Conservation (phyloP, 257 asterid genomes). For the Przewalskia tangutica region DNA sequence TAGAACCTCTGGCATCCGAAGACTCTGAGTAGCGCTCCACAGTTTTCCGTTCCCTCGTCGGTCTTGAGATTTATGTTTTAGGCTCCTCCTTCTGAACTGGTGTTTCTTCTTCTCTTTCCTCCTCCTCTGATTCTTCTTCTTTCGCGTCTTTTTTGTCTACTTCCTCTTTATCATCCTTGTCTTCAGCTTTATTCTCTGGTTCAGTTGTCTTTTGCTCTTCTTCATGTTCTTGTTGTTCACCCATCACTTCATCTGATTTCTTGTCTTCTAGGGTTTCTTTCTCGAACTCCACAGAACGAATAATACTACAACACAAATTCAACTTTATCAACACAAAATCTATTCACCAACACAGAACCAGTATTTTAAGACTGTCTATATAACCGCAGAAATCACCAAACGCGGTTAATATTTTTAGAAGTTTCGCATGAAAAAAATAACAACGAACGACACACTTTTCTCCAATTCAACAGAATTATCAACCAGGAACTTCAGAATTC, state of each 20-base stretch:
- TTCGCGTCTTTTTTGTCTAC: not conserved
- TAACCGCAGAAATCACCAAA: no score
- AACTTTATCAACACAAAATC: no score
- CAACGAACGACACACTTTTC: no score
- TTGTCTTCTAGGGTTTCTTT: conserved; percentile 26
- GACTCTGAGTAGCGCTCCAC: conserved; percentile 44
- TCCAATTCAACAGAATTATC: no score
- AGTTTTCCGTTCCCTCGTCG: conserved; percentile 59
- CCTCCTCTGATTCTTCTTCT: not conserved
- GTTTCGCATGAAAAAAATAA: no score
- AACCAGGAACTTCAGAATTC: no score
- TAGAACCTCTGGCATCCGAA: conserved; percentile 21
- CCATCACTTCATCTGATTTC: conserved; percentile 16
- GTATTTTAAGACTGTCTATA: no score
- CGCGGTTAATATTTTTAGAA: no score
- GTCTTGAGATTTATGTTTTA: conserved; percentile 39
- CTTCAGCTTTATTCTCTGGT: no score
- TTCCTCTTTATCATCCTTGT: not conserved
- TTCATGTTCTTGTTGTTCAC: not conserved
- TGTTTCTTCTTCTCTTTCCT: not conserved
- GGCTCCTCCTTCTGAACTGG: not conserved
- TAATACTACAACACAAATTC: not conserved
- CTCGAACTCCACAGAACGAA: conserved; percentile 32
- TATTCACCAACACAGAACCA: no score
- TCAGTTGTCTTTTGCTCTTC: not conserved